These are phyloP conservation scores for Knoxdaviesia capensis DNA, from an alignment of 2,329 filamentous ascomycete species.

Conservation along the genomic window DNA sequence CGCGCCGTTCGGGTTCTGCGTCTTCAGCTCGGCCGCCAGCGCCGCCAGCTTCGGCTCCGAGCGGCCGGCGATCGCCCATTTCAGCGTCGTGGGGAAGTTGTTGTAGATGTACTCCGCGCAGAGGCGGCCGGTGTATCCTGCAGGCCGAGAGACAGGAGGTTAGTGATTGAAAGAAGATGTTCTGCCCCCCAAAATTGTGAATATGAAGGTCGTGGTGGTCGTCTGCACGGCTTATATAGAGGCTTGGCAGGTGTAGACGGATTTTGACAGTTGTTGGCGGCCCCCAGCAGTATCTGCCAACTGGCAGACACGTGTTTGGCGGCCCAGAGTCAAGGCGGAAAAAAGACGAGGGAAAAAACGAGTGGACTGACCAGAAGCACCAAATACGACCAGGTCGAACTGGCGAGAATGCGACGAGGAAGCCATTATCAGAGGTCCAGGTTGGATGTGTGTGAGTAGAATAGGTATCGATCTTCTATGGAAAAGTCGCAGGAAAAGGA, in stretches of 20 bases:
- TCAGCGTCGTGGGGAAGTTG: conserved; percentile 52
- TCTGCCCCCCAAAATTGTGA: too few relatives aligned
- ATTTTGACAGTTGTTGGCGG: too few relatives aligned
- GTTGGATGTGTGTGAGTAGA: too few relatives aligned
- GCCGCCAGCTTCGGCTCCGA: conserved; percentile 54
- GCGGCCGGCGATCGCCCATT: conserved; percentile 76
- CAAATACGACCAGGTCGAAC: conserved; percentile 37
- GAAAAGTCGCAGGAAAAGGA: too few relatives aligned
- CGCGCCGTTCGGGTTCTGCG: conserved; percentile 27
- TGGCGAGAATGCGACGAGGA: conserved; percentile 28
- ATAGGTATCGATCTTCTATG: too few relatives aligned
- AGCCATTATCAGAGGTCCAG: conserved; percentile 15
- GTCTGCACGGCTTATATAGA: not conserved
- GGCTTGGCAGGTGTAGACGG: not conserved
- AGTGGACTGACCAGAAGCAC: conserved; percentile 29
- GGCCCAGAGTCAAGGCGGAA: too few relatives aligned
- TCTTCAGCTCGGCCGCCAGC: conserved; percentile 45
- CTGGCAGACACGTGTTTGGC: too few relatives aligned
- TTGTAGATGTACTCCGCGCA: conserved; percentile 56
- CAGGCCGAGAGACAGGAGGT: not conserved
- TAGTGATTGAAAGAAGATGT: not conserved
- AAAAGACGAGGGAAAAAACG: too few relatives aligned
- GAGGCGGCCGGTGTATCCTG: conserved; percentile 67
- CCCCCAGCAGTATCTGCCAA: too few relatives aligned
- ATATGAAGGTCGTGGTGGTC: too few relatives aligned